These are phyloP conservation scores for Ganoderma lingzhi DNA, from an alignment of 1,284 basidiomycete genomes.

Conservation along the genomic window DNA sequence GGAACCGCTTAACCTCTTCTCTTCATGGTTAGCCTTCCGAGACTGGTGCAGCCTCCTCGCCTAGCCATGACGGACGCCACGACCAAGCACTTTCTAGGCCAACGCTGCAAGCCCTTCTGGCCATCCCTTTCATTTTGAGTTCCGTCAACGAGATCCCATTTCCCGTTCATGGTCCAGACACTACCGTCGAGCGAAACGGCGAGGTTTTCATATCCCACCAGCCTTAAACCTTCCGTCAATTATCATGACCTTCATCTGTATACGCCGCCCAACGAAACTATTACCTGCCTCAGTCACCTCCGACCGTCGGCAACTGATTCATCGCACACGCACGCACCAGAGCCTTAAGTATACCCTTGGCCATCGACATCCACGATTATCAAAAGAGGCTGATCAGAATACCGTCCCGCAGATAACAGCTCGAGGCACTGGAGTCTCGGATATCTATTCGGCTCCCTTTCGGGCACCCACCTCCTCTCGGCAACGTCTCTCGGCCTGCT, in stretches of 20 bases:
- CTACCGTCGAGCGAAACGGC: slow-evolving; percentile 6
- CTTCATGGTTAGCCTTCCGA: slow-evolving; percentile 6
- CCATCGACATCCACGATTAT: slow-evolving; percentile 20
- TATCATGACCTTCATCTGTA: neutral
- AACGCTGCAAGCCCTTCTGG: neutral
- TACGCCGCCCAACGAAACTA: neutral
- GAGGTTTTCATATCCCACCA: slow-evolving; percentile 1
- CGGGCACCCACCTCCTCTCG: slow-evolving; percentile 15
- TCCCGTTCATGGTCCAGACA: neutral
- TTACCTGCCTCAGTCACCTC: neutral
- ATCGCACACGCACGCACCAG: neutral
- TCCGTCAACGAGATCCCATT: neutral
- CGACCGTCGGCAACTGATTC: neutral
- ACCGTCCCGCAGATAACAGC: slow-evolving; percentile 16
- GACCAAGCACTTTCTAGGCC: neutral
- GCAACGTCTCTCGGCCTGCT: slow-evolving; percentile 14
- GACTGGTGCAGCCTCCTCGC: neutral
- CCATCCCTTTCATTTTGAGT: neutral
- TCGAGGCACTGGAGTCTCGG: slow-evolving; percentile 10
- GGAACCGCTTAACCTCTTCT: slow-evolving; percentile 17
- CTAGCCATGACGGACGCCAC: neutral
- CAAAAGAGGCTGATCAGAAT: slow-evolving; percentile 20
- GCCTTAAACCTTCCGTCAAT: slow-evolving; percentile 7
- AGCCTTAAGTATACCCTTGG: slow-evolving; percentile 3
- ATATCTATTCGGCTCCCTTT: slow-evolving; percentile 11